Conservation (phyloP, 1,139 yeast genomes). For the Cylindricascospora bacillispora region DNA sequence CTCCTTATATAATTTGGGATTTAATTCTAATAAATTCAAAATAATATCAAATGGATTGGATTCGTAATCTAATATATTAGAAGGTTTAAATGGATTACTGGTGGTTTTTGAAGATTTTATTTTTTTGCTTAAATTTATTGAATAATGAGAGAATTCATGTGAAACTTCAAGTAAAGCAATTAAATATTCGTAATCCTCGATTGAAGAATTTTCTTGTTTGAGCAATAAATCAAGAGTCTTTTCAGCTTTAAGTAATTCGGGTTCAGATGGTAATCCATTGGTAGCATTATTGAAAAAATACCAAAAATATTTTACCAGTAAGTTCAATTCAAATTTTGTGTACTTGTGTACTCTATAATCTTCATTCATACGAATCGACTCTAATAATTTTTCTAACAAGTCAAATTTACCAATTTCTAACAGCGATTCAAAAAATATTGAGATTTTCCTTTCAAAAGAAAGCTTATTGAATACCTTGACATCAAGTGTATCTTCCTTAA, state of each 20-base stretch:
- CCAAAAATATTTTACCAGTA: slow-evolving; percentile 39
- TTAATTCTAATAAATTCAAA: slow-evolving; percentile 40
- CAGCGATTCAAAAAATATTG: slow-evolving; percentile 14
- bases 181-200: slow-evolving; percentile 22
- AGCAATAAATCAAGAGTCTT: slow-evolving; percentile 30
- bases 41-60: slow-evolving; percentile 26
- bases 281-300: slow-evolving; percentile 37
- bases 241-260: slow-evolving; percentile 33
- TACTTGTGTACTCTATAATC: slow-evolving; percentile 13
- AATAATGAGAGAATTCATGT: slow-evolving; percentile 26
- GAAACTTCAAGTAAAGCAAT: slow-evolving; percentile 29
- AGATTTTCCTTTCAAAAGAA: slow-evolving; percentile 7
- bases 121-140: slow-evolving; percentile 23
- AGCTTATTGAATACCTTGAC: slow-evolving; percentile 10
- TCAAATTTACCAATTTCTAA: slow-evolving; percentile 16
- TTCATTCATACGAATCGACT: slow-evolving; percentile 9
- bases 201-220: slow-evolving; percentile 21
- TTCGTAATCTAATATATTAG: slow-evolving; percentile 24
- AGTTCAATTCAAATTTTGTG: too few species aligned
- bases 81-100: slow-evolving; percentile 31
- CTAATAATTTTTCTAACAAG: slow-evolving; percentile 10
- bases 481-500: background rate
- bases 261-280: slow-evolving; percentile 37
- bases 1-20: slow-evolving; percentile 42
- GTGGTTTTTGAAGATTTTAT: slow-evolving; percentile 4